A percentile compares a stretch with the other conserved stretches of the same genome.
phyloP scores from a whole-genome alignment of 768 basidiomycete species.

The Russula emetica region DNA sequence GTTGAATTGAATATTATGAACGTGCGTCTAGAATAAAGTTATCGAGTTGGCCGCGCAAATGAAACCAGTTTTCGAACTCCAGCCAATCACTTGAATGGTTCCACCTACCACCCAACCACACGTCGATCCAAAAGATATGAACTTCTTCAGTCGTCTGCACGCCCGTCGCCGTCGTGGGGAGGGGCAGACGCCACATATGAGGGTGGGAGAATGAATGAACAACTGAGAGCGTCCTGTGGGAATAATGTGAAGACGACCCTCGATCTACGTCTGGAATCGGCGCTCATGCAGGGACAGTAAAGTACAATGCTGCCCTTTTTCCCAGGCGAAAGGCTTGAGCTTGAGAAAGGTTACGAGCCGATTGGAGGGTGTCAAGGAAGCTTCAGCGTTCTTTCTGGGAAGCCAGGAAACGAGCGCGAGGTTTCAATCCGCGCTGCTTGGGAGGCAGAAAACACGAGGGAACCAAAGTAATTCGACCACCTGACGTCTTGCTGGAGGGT shows the following conservation, averaged over 20 bases:
- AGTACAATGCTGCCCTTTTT: background rate
- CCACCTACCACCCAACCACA: background rate
- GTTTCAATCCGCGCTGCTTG: constrained; percentile 16
- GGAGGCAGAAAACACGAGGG: background rate
- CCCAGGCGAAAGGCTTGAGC: background rate
- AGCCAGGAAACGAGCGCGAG: constrained; percentile 14
- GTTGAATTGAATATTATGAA: background rate
- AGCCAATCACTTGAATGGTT: background rate
- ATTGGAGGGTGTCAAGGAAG: constrained; percentile 19
- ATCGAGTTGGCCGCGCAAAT: background rate
- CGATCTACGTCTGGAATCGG: background rate
- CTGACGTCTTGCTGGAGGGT: no score
- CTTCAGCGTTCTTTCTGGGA: constrained; percentile 18
- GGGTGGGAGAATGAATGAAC: background rate
- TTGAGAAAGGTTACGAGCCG: background rate
- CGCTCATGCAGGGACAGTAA: background rate
- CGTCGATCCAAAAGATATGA: constrained; percentile 2
- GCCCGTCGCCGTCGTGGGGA: background rate
- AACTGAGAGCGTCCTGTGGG: background rate
- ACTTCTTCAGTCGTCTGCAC: background rate
- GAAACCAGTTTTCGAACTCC: background rate
- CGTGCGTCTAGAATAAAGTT: background rate
- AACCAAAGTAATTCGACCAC: background rate
- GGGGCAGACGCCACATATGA: constrained; percentile 5
- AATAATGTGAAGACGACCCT: background rate